Conservation (phyloP, 805 yeast species). For the Sugiyamaella chiloensis region DNA sequence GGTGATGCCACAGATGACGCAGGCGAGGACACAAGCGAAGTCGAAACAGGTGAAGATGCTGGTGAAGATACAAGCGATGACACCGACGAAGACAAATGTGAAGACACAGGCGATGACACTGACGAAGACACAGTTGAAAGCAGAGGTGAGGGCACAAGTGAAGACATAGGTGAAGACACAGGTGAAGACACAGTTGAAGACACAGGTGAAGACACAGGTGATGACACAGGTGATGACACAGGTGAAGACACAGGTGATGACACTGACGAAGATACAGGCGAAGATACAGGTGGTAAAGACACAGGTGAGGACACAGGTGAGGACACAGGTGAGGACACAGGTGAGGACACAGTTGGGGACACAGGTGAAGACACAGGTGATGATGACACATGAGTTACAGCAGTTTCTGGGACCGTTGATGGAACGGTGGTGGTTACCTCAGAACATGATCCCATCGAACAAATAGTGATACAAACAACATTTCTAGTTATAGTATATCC, state of each 20-base stretch:
- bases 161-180: no score
- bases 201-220: no score
- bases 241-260: constrained; percentile 32
- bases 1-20: constrained; percentile 1
- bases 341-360: not conserved
- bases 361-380: not conserved
- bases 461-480: constrained; percentile 61
- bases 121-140: no score
- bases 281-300: constrained; percentile 62
- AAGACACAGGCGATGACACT: no score
- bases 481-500: constrained; percentile 5
- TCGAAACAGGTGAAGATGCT: no score
- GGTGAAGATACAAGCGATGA: no score
- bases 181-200: no score
- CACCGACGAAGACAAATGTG: no score
- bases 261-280: constrained; percentile 34
- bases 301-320: constrained; percentile 44
- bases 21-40: no score
- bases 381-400: not conserved
- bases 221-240: no score
- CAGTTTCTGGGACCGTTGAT: no score
- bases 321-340: constrained; percentile 1
- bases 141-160: no score
- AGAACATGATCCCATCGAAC: constrained; percentile 78
- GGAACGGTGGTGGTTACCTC: constrained; percentile 49